A percentile compares a stretch with the other conserved stretches of the same genome.
phyloP scores from a whole-genome alignment of 1,284 basidiomycete genomes.

The Inonotus obliquus region DNA sequence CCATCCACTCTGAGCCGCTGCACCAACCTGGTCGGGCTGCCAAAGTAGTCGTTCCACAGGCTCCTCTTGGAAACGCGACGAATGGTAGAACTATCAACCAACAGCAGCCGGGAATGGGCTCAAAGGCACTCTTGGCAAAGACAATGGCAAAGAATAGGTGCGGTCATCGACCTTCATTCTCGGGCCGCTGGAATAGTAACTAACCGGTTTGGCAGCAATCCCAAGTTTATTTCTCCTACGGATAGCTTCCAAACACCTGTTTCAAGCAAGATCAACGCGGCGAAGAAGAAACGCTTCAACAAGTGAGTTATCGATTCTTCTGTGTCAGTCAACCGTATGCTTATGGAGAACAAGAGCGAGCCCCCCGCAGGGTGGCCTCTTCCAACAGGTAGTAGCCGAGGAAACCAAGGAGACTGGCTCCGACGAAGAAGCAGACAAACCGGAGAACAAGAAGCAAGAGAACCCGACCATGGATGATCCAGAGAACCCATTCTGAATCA shows the following conservation, averaged over 20 bases:
- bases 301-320: conserved; percentile 55
- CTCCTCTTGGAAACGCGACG: conserved; percentile 67
- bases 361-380: conserved; percentile 55
- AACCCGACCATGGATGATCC: conserved; percentile 36
- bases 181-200: neutral
- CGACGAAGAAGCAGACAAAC: conserved; percentile 21
- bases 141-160: conserved; percentile 81
- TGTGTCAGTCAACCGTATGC: conserved; percentile 2
- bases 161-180: conserved; percentile 29
- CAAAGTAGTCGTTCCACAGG: conserved; percentile 70
- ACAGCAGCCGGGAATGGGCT: conserved; percentile 66
- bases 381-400: conserved; percentile 37
- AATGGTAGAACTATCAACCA: conserved; percentile 41
- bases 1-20: conserved; percentile 65
- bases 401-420: conserved; percentile 34
- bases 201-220: conserved; percentile 53
- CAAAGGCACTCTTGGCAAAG: conserved; percentile 84
- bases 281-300: conserved; percentile 87
- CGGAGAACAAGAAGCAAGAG: conserved; percentile 19
- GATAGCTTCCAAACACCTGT: conserved; percentile 91
- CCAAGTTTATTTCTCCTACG: conserved; percentile 83
- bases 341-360: conserved; percentile 37
- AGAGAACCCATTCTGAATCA: conserved; percentile 42
- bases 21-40: conserved; percentile 82
- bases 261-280: conserved; percentile 83